Conservation (phyloP, 2,329 filamentous ascomycete species). For the Sordariomycetes sp. region DNA sequence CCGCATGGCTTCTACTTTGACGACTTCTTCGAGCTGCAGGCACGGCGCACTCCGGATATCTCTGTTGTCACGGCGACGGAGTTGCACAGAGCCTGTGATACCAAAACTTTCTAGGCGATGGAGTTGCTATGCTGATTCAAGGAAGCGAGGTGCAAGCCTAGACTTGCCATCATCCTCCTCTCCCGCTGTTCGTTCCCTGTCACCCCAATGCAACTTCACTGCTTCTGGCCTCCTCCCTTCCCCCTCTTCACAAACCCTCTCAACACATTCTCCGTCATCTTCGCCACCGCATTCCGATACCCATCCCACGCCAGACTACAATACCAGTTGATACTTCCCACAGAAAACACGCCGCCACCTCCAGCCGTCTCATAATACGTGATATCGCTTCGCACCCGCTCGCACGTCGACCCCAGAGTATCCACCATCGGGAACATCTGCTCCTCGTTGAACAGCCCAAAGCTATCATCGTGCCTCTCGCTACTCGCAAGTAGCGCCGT, state of each 20-base stretch:
- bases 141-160: slow-evolving; percentile 7
- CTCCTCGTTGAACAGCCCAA: slow-evolving; percentile 13
- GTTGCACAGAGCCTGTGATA: too few species aligned
- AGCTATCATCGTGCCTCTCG: slow-evolving; percentile 10
- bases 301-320: slow-evolving; percentile 11
- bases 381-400: slow-evolving; percentile 11
- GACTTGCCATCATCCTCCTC: background rate
- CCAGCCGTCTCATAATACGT: slow-evolving; percentile 12
- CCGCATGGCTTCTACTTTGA: too few species aligned
- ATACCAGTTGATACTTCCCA: slow-evolving; percentile 16
- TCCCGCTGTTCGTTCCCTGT: background rate
- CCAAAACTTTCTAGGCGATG: too few species aligned
- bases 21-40: too few species aligned
- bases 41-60: too few species aligned
- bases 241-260: slow-evolving; percentile 7
- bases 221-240: background rate
- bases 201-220: too few species aligned
- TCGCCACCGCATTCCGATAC: slow-evolving; percentile 13
- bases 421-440: slow-evolving; percentile 11
- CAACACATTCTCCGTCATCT: slow-evolving; percentile 12
- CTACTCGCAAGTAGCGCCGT: slow-evolving; percentile 14
- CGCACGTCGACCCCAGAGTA: slow-evolving; percentile 10
- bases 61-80: too few species aligned
- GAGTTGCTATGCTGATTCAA: too few species aligned
- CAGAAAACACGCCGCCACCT: slow-evolving; percentile 13